phyloP scores from a whole-genome alignment of 768 basidiomycete species.

The Mycena latifolia region DNA sequence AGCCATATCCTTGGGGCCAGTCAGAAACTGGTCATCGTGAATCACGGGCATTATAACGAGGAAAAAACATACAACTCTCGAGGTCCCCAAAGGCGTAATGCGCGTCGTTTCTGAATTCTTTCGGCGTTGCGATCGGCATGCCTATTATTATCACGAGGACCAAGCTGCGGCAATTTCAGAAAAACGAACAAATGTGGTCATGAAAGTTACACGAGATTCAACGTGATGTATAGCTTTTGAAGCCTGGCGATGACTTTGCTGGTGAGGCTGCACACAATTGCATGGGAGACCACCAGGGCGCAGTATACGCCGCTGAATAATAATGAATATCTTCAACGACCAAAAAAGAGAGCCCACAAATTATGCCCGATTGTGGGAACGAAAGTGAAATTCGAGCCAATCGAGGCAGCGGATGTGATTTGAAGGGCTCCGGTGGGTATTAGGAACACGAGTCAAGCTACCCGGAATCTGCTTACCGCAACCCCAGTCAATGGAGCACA shows the following conservation, averaged over 20 bases:
- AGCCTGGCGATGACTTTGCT: conserved; percentile 65
- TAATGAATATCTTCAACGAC: background rate
- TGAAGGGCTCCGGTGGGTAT: conserved; percentile 64
- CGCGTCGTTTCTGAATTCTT: too few species aligned
- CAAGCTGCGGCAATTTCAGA: too few species aligned
- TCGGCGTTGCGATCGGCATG: too few species aligned
- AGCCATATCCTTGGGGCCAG: conserved; percentile 59
- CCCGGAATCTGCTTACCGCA: too few species aligned
- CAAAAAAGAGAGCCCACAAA: conserved; percentile 38
- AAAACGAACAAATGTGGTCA: background rate
- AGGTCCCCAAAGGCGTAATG: too few species aligned
- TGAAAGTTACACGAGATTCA: conserved; percentile 49
- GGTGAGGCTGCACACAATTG: conserved; percentile 64
- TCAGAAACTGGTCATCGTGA: conserved; percentile 34
- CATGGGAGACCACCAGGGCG: conserved; percentile 61
- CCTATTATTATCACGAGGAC: too few species aligned
- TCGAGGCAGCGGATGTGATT: conserved; percentile 57
- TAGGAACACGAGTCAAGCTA: conserved; percentile 38
- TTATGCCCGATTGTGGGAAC: conserved; percentile 38
- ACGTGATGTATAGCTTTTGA: conserved; percentile 57
- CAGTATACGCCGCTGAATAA: conserved; percentile 60
- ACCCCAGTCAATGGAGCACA: too few species aligned
- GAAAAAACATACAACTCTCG: too few species aligned
- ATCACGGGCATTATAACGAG: too few species aligned
- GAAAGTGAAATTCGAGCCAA: conserved; percentile 44